Conservation (phyloP, 306 rosid genomes). For the Trichosanthes truncata region DNA sequence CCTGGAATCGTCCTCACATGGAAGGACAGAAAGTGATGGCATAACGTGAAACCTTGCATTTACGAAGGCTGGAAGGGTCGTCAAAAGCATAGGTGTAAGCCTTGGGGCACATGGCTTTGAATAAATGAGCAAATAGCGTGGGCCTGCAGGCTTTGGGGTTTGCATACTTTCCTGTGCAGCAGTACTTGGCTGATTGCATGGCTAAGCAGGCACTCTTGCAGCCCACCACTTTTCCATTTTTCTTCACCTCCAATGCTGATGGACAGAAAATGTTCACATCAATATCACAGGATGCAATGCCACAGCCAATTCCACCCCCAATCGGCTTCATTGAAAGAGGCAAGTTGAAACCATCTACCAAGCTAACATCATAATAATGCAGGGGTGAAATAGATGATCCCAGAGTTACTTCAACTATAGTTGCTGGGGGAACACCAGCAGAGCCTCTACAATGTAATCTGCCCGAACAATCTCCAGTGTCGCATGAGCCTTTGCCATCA, state of each 20-base stretch:
- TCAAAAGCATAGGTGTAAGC: slow-evolving; percentile 96
- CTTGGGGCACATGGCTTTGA: slow-evolving; percentile 96
- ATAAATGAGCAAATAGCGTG: slow-evolving; percentile 69
- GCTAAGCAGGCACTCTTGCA: slow-evolving; percentile 98
- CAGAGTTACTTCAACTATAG: slow-evolving; percentile 88
- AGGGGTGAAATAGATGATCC: slow-evolving; percentile 80
- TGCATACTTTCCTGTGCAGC: slow-evolving; percentile 78
- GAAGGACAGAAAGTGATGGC: slow-evolving; percentile 93
- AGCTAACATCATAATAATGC: slow-evolving; percentile 83
- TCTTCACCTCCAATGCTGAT: slow-evolving; percentile 74
- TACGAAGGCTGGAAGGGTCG: slow-evolving; percentile 76
- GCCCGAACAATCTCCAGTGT: slow-evolving; percentile 66
- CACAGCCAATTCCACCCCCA: slow-evolving; percentile 89
- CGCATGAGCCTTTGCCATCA: slow-evolving; percentile 58
- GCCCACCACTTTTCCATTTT: slow-evolving; percentile 63
- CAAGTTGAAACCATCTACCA: slow-evolving; percentile 89
- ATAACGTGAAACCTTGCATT: slow-evolving; percentile 77
- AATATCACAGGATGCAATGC: slow-evolving; percentile 81
- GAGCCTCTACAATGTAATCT: slow-evolving; percentile 46
- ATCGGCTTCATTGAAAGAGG: slow-evolving; percentile 92
- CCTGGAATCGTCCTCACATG: neutral
- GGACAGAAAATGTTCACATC: slow-evolving; percentile 90
- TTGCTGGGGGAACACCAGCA: slow-evolving; percentile 82
- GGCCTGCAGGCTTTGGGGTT: slow-evolving; percentile 82
- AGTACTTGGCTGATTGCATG: slow-evolving; percentile 86